Evolutionary conservation across 768 basidiomycete genomes (phyloP), one percentile per base, ranked within the genome.

Genomic region (Rhizopogon salebrosus): DNA sequence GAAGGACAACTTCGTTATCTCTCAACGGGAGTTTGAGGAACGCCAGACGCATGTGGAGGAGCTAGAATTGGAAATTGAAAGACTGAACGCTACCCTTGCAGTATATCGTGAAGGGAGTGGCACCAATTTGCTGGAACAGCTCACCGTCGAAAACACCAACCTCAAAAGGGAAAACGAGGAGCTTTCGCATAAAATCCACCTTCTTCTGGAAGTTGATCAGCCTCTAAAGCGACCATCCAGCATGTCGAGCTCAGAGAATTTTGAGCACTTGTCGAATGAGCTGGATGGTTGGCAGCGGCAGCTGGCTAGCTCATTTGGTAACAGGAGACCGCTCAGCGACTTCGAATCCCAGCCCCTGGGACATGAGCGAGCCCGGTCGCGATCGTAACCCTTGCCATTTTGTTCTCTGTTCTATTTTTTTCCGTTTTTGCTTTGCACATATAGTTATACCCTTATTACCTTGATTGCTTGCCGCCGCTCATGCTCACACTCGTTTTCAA

Each of bases 231-330:
- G 80, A 29, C 82, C 84, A 39, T 74, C 77, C 42, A 92, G 90
- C 63, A 83, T 80, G 53, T 87, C 89, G 29, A 92, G 89, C 70
- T 89, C 87, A 18, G 91, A 92, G 62, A 89, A 89, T 64, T 89
- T 89, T 58, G 87, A 89, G 64, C 77, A 87, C 57, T 80, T 91
- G 41, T 88, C 85, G 39, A 87, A 80, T 62, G 89, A 92, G 64
- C 68, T 92, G 63, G 89, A 92, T 58, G 88, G 85, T 59, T 93
- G 90, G 91, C 86, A 90, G 65, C 80, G 89, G 51, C 88, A 90
- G 62, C 77, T 92, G 53, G 84, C 87, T 16, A 89, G 80, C 62
- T 87, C 88, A 7, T 84, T 89, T 82, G 83, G 80, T 67, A 80
- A 76, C 58, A 82, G 87, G 62, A 79, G 85, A 59, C 82, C 83